Evolutionary conservation across 2,329 filamentous ascomycete genomes (phyloP).

Genomic region (Claviceps pazoutovae): DNA sequence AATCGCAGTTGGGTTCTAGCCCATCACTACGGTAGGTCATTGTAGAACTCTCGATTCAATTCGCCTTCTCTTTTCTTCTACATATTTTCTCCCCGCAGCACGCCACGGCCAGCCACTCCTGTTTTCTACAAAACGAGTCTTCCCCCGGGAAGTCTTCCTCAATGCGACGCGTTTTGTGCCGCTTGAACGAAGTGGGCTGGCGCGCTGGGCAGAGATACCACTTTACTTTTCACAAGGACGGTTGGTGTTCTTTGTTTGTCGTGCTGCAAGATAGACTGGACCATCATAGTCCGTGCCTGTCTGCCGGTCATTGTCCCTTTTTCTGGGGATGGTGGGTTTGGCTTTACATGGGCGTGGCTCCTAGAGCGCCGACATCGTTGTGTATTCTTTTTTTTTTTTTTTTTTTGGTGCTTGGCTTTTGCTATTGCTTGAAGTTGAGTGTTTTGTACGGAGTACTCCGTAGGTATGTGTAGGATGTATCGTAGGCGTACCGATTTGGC

Average conservation of each 20-base stretch:
- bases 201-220: conserved; percentile 11
- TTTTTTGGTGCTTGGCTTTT: not conserved
- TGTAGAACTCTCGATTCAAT: not conserved
- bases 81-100: conserved; percentile 13
- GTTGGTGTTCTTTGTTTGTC: conserved; percentile 5
- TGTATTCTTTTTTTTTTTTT: not conserved
- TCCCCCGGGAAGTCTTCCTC: conserved; percentile 20
- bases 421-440: too few species aligned
- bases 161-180: conserved; percentile 22
- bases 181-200: conserved; percentile 23
- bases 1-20: not conserved
- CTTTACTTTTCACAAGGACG: not conserved
- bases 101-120: conserved; percentile 18
- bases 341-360: conserved; percentile 36
- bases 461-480: too few species aligned
- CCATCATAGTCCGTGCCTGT: conserved; percentile 42
- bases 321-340: conserved; percentile 3
- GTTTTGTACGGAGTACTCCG: too few species aligned
- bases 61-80: not conserved
- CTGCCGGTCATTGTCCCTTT: conserved; percentile 8
- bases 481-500: too few species aligned
- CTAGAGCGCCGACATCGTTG: conserved; percentile 31
- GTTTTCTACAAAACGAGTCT: conserved; percentile 18
- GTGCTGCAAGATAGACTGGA: conserved; percentile 31
- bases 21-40: not conserved